These are phyloP conservation scores for Talaromyces marneffei DNA, from an alignment of 2,329 filamentous ascomycete species.

Conservation along the genomic window DNA sequence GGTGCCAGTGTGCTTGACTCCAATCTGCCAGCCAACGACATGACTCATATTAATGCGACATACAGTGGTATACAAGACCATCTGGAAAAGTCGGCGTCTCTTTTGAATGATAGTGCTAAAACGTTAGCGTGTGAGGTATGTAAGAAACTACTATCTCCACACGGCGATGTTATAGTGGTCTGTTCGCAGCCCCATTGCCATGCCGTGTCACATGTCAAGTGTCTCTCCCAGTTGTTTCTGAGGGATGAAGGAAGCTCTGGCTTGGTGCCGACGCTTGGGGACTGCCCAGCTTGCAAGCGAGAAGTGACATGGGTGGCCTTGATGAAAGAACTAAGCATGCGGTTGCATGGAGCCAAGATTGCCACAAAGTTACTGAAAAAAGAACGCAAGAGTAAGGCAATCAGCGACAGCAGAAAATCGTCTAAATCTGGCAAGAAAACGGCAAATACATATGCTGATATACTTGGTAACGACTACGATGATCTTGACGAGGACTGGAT, in stretches of 20 bases:
- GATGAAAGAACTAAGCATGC: constrained; percentile 74
- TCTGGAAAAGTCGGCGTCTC: constrained; percentile 46
- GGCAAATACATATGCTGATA: not conserved
- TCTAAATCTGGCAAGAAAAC: not conserved
- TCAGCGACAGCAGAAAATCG: constrained; percentile 12
- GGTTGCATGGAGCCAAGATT: constrained; percentile 64
- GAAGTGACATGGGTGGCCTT: constrained; percentile 66
- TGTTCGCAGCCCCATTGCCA: constrained; percentile 48
- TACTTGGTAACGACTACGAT: constrained; percentile 12
- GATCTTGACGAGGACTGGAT: constrained; percentile 32
- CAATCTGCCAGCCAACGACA: constrained; percentile 16
- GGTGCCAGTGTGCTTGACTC: constrained; percentile 18
- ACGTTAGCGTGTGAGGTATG: constrained; percentile 48
- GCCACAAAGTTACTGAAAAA: constrained; percentile 61
- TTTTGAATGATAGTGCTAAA: constrained; percentile 36
- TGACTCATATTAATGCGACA: constrained; percentile 45
- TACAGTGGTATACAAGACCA: constrained; percentile 47
- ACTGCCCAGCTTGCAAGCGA: constrained; percentile 64
- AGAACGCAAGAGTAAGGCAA: constrained; percentile 32
- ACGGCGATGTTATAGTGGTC: constrained; percentile 42
- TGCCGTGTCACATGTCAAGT: constrained; percentile 50
- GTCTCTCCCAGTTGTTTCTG: constrained; percentile 50
- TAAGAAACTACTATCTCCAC: constrained; percentile 30
- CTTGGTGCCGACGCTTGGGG: constrained; percentile 62
- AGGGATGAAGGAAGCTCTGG: constrained; percentile 33